Evolutionary conservation across 805 yeast species (phyloP).

Genomic region (Cyberlindnera mississippiensis): DNA sequence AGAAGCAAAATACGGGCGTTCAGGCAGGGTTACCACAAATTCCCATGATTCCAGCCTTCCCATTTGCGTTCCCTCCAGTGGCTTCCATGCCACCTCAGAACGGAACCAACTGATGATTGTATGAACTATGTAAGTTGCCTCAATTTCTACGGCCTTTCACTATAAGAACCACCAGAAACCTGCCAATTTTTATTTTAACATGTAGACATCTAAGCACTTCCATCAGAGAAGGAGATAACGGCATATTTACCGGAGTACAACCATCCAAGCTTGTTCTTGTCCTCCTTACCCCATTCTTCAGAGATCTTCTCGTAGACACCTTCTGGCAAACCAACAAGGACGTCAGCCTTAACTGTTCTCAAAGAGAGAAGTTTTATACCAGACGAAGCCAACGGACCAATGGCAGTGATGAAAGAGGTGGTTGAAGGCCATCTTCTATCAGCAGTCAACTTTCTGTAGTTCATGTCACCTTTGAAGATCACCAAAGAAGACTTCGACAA

Average conservation of each 20-base stretch:
- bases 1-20: slow-evolving; percentile 16
- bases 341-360: slow-evolving; percentile 96
- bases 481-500: slow-evolving; percentile 63
- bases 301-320: slow-evolving; percentile 72
- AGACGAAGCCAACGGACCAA: slow-evolving; percentile 61
- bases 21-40: slow-evolving; percentile 4
- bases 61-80: slow-evolving; percentile 11
- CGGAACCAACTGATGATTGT: not conserved
- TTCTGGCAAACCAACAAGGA: slow-evolving; percentile 73
- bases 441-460: slow-evolving; percentile 90
- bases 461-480: slow-evolving; percentile 92
- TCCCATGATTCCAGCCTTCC: slow-evolving; percentile 17
- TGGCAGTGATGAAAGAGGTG: slow-evolving; percentile 67
- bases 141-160: no score
- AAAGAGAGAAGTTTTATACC: slow-evolving; percentile 68
- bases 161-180: not conserved
- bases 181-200: no score
- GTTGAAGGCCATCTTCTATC: slow-evolving; percentile 86
- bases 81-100: slow-evolving; percentile 7
- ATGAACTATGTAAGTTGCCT: not conserved
- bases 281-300: slow-evolving; percentile 54
- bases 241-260: slow-evolving; percentile 91
- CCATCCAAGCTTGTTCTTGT: slow-evolving; percentile 75
- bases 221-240: slow-evolving; percentile 61
- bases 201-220: slow-evolving; percentile 24